Evolutionary conservation across 2,329 filamentous ascomycete species (phyloP).

Genomic region (Fusarium verticillioides): DNA sequence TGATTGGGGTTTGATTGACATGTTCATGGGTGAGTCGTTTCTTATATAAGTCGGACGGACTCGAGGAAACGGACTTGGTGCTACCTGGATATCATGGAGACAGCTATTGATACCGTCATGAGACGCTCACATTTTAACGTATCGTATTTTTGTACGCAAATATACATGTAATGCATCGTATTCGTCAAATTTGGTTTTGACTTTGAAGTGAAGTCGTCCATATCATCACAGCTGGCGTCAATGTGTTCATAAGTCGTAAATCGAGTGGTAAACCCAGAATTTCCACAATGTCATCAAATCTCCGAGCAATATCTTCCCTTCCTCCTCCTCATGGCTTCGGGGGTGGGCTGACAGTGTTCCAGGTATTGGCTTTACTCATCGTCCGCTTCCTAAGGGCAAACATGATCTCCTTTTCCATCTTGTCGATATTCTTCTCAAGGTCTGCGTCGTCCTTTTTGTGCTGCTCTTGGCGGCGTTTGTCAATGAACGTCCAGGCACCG

Average conservation of each 20-base stretch:
- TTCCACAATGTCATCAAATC: not conserved
- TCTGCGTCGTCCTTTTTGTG: slow-evolving; percentile 62
- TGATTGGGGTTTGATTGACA: slow-evolving; percentile 11
- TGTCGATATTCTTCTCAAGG: slow-evolving; percentile 65
- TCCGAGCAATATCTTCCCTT: not conserved
- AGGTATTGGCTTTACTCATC: slow-evolving; percentile 66
- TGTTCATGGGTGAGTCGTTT: not conserved
- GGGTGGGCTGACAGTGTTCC: slow-evolving; percentile 55
- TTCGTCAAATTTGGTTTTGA: slow-evolving; percentile 11
- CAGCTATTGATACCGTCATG: not conserved
- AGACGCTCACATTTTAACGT: slow-evolving; percentile 16
- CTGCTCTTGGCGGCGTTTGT: slow-evolving; percentile 60
- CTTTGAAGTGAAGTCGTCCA: slow-evolving; percentile 22
- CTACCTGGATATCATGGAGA: not conserved
- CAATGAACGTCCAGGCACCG: slow-evolving; percentile 64
- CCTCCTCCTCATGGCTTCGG: slow-evolving; percentile 32
- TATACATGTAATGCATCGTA: slow-evolving; percentile 16
- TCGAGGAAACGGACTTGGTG: not conserved
- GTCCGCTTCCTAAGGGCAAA: slow-evolving; percentile 65
- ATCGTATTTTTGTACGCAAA: slow-evolving; percentile 6
- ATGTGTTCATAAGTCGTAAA: slow-evolving; percentile 33
- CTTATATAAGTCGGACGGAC: not conserved
- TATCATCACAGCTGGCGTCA: slow-evolving; percentile 15
- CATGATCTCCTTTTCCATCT: slow-evolving; percentile 69
- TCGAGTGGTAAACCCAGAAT: slow-evolving; percentile 4